phyloP scores from a whole-genome alignment of 2,329 filamentous ascomycete genomes.

The Esteya vermicola region DNA sequence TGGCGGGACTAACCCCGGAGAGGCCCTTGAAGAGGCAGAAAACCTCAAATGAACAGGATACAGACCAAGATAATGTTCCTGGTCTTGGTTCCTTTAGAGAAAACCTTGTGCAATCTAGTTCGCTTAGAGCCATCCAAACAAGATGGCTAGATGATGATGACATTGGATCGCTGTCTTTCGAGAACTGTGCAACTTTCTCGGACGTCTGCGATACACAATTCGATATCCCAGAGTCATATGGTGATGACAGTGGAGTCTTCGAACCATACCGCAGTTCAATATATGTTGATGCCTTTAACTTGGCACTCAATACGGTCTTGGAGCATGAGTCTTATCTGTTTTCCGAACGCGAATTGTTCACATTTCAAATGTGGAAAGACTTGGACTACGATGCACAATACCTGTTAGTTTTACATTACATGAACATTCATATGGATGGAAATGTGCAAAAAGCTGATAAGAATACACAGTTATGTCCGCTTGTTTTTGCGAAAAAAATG shows the following conservation, averaged over 20 bases:
- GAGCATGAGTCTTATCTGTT: conserved; percentile 84
- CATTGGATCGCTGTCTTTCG: too few species aligned
- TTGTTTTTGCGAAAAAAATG: conserved; percentile 86
- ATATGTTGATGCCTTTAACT: conserved; percentile 93
- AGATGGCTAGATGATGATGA: too few species aligned
- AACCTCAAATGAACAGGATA: background rate
- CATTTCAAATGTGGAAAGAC: conserved; percentile 63
- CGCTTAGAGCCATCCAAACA: too few species aligned
- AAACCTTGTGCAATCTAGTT: too few species aligned
- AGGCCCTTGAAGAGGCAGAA: background rate
- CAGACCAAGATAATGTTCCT: background rate
- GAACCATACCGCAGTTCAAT: conserved; percentile 68
- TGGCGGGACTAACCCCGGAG: too few species aligned
- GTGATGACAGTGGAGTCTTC: background rate
- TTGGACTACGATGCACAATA: conserved; percentile 81
- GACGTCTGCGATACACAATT: too few species aligned
- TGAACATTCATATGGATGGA: background rate
- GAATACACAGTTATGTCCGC: conserved; percentile 41
- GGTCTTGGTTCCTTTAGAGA: background rate
- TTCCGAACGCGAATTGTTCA: conserved; percentile 57
- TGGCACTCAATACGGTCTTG: conserved; percentile 78
- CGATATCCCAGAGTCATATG: too few species aligned
- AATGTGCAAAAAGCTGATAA: background rate
- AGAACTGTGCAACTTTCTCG: too few species aligned
- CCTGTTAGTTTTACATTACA: conserved; percentile 41